Evolutionary conservation across 1,139 yeast genomes (phyloP), one percentile per base, ranked within the genome.

Genomic region (Protomyces arabidopsidicola): DNA sequence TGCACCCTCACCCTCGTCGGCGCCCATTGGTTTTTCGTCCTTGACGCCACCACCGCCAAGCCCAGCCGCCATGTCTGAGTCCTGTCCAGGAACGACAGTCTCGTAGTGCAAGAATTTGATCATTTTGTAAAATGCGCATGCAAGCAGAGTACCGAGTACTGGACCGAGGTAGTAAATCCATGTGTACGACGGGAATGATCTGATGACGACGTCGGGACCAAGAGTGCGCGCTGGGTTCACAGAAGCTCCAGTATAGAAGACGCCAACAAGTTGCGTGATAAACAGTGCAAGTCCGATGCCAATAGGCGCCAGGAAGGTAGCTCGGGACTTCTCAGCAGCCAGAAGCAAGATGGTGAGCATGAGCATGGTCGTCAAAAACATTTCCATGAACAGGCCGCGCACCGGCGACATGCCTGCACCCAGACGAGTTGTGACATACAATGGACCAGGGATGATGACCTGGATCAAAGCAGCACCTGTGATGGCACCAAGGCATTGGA

Each of bases 401-500:
- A 88, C 72, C 74, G 80, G 84, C 57, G 93, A 87, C 70, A 83
- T 79, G 61, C 85, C 93, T 67, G 86, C 85, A 66, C 95, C 90
- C 67, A 88, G 78, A 61, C 81, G 80, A 72, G 90, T 89, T 69
- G 89, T 82, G 71, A 88, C 90, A 22, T 83, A 79, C 71, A 89
- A 79, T 54, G 81, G 80, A 67, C 96, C 96, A 53, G 96, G 96
- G 45, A 95, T 87, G 86, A 89, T 82, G 60, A 90, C 96, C 69
- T 83, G 78, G 59, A 91, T 96, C 55, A 90, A 93, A 75, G 90
- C 96, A 66, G 95, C 95, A 66, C 96, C 96, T 71, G 90, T 90
- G 85, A 90, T 86, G 76, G 96, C 96, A 62, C 87, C 96, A 73
- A 88, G 75, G 71, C 89, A 75, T 78, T 90, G 96, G 55, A 91